Evolutionary conservation across 1,139 yeast species (phyloP), one percentile per base, ranked within the genome.

Genomic region (Taphrina confusa): DNA sequence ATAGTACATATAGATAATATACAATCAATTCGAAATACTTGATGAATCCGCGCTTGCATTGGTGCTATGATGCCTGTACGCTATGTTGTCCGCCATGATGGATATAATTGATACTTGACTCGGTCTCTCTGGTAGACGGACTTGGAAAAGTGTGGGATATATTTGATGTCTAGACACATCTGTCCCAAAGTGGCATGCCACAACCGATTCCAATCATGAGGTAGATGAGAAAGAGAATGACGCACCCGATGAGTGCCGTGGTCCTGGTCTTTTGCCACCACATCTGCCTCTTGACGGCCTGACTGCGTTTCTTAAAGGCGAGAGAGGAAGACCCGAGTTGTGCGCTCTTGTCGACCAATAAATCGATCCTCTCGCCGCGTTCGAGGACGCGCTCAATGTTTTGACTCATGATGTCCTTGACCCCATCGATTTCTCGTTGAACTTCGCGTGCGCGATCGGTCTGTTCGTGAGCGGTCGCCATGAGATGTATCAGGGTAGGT

Each of bases 311-410:
- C 66, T 88, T 84, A 70, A 90, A 90, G 47, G 85, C 80, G 73
- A 78, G 81, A 3, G 95, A 82, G 34, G 83, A 81, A 28, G 80
- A 78, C 65, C 85, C 87, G 72, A 89, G 78, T 59, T 84, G 77
- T 65, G 87, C 87, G 1, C 96, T 89, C 70, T 90, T 90, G 70
- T 85, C 87, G 16, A 89, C 95, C 64, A 90, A 76, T 54, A 81
- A 73, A 64, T 83, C 82, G 62, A 90, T 82, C 62, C 87, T 79
- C 68, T 89, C 96, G 11, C 95, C 96, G 61, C 97, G 79, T 68
- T 83, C 83, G 68, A 90, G 75, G 25, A 90, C 70, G 46, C 75
- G 66, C 61, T 75, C 78, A 28, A 75, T 73, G 63, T 75, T 76
- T 61, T 74, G 75, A 39, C 74, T 70, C 77, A 75, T 42, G 45